phyloP scores from a whole-genome alignment of 2,329 filamentous ascomycete genomes.

The Claviceps monticola region DNA sequence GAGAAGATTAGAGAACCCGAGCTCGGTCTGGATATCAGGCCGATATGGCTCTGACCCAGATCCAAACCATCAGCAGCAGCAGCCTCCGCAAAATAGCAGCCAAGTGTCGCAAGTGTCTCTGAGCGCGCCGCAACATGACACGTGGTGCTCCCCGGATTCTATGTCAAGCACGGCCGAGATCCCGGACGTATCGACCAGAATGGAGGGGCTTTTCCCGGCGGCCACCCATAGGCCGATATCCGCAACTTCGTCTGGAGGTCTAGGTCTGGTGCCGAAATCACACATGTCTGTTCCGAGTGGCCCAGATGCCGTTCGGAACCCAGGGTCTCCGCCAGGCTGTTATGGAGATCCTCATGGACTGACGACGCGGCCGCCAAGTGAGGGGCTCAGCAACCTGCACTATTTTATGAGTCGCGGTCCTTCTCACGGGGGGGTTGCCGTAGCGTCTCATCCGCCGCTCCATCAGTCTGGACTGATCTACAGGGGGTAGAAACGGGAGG shows the following conservation, averaged over 20 bases:
- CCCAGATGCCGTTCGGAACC: neutral
- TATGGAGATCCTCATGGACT: neutral
- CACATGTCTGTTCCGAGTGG: neutral
- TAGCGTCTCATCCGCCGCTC: neutral
- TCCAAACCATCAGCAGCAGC: neutral
- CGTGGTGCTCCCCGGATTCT: neutral
- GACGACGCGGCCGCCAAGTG: neutral
- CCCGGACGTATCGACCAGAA: neutral
- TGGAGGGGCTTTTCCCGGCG: neutral
- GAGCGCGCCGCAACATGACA: neutral
- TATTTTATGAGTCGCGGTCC: neutral
- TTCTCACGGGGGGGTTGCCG: neutral
- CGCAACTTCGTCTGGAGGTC: neutral
- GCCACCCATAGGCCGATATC: neutral
- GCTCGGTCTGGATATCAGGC: neutral
- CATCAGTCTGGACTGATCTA: neutral
- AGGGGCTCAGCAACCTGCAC: neutral
- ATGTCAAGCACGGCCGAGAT: neutral
- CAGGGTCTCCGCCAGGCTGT: neutral
- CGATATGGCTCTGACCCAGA: neutral
- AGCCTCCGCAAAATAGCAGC: neutral
- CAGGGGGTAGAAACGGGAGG: neutral
- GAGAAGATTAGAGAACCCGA: neutral
- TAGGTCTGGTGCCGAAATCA: neutral
- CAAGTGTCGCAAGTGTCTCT: neutral